phyloP scores from a whole-genome alignment of 768 basidiomycete species.

The Suillus paluster region DNA sequence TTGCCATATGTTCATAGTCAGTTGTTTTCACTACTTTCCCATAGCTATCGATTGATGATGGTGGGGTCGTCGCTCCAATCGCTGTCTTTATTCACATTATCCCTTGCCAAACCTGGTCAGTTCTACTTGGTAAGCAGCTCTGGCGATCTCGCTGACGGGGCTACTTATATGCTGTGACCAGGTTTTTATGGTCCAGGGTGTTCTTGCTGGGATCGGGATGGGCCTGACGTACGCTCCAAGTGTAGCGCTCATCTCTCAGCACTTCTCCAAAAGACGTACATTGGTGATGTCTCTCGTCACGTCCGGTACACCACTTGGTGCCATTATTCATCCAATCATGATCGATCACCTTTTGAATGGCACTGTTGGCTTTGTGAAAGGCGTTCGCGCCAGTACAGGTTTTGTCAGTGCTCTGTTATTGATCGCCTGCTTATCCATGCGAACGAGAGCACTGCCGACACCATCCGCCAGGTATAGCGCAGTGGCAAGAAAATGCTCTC shows the following conservation, averaged over 20 bases:
- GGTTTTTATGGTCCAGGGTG: constrained; percentile 49
- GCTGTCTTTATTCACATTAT: constrained; percentile 42
- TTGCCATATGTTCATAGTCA: not conserved
- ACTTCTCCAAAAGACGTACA: constrained; percentile 45
- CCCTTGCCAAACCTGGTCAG: constrained; percentile 37
- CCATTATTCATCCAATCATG: constrained; percentile 61
- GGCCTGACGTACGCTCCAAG: constrained; percentile 53
- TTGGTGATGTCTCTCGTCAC: constrained; percentile 49
- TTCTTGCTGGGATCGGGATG: constrained; percentile 44
- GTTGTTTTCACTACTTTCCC: not conserved
- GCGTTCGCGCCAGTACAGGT: constrained; percentile 43
- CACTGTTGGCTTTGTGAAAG: constrained; percentile 47
- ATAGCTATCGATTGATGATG: constrained; percentile 19
- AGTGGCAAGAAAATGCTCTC: constrained; percentile 1
- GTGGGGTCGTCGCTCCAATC: constrained; percentile 30
- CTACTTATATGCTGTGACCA: constrained; percentile 23
- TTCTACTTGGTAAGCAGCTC: constrained; percentile 36
- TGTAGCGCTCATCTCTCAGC: constrained; percentile 46
- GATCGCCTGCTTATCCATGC: constrained; percentile 42
- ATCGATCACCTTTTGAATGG: constrained; percentile 52
- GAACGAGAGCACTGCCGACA: constrained; percentile 38
- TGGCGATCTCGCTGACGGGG: not conserved
- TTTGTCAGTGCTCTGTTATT: constrained; percentile 43
- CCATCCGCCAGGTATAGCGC: not conserved
- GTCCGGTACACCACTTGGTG: constrained; percentile 57